Conservation (phyloP, 305 asterid genomes). For the Fraxinus floribunda region DNA sequence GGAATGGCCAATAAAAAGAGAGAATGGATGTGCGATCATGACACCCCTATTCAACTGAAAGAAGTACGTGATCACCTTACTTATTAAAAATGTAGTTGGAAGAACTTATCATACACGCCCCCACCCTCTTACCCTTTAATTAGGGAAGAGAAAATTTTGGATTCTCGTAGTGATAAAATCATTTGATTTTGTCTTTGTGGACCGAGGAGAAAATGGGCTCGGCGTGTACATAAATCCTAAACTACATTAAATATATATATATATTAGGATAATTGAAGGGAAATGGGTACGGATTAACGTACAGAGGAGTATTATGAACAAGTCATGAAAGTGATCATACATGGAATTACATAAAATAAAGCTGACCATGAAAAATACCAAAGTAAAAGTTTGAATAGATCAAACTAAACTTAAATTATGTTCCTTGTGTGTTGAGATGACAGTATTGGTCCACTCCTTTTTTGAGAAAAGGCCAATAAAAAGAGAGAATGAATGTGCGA, state of each 20-base stretch:
- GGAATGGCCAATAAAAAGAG: too few species aligned
- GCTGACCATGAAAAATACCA: neutral
- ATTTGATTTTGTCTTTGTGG: too few species aligned
- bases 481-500: too few species aligned
- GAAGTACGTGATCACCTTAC: neutral
- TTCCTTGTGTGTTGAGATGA: neutral
- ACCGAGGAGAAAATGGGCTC: too few species aligned
- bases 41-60: neutral
- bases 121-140: too few species aligned
- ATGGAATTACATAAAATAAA: neutral
- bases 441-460: too few species aligned
- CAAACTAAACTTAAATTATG: neutral
- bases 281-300: neutral
- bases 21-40: too few species aligned
- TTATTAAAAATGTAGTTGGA: neutral
- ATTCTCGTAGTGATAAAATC: too few species aligned
- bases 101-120: too few species aligned
- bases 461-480: too few species aligned
- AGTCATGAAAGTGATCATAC: neutral
- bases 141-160: neutral
- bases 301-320: neutral
- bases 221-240: too few species aligned
- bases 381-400: neutral
- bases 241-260: too few species aligned
- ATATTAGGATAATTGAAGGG: neutral